A percentile compares a stretch with the other conserved stretches of the same genome.
These are phyloP conservation scores for Apiotrichum brassicae DNA, from an alignment of 1,284 basidiomycete species.

Conservation along the genomic window DNA sequence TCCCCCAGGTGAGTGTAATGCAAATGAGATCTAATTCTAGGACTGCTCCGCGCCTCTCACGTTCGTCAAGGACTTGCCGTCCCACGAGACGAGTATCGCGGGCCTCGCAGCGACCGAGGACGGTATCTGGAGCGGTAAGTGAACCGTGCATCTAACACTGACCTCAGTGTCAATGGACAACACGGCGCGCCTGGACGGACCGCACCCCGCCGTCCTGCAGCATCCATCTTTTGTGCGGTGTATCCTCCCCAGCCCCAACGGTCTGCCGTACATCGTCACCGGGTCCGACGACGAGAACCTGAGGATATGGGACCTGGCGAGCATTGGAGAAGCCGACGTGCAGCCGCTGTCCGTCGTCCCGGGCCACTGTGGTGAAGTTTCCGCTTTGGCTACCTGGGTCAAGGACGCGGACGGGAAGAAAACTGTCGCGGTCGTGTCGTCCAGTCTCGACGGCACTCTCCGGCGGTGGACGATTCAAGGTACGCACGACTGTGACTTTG, in stretches of 20 bases:
- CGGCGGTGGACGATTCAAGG: conserved; percentile 71
- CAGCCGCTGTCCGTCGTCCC: conserved; percentile 57
- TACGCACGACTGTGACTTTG: conserved; percentile 47
- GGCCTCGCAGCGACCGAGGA: conserved; percentile 60
- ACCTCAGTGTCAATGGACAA: conserved; percentile 75
- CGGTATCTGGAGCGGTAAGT: conserved; percentile 75
- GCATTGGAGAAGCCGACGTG: conserved; percentile 8
- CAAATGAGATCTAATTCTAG: neutral
- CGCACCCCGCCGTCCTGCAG: conserved; percentile 47
- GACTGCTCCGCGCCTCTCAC: conserved; percentile 5
- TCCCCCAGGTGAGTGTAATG: conserved; percentile 14
- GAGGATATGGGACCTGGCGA: conserved; percentile 54
- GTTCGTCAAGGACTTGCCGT: conserved; percentile 24
- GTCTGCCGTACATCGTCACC: conserved; percentile 56
- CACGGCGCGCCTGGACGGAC: conserved; percentile 58
- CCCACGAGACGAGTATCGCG: conserved; percentile 51
- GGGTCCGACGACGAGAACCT: conserved; percentile 71
- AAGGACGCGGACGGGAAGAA: conserved; percentile 50
- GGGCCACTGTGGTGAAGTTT: conserved; percentile 82
- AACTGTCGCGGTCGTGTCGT: conserved; percentile 59
- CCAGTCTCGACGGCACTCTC: conserved; percentile 76
- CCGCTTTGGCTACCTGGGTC: conserved; percentile 64
- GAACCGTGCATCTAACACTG: no score
- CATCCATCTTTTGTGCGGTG: conserved; percentile 66
- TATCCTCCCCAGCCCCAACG: conserved; percentile 61